A percentile compares a stretch with the other conserved stretches of the same genome.
These are phyloP conservation scores for Entomortierella chlamydospora DNA, from an alignment of 192 early-diverging fungal species.

Conservation along the genomic window DNA sequence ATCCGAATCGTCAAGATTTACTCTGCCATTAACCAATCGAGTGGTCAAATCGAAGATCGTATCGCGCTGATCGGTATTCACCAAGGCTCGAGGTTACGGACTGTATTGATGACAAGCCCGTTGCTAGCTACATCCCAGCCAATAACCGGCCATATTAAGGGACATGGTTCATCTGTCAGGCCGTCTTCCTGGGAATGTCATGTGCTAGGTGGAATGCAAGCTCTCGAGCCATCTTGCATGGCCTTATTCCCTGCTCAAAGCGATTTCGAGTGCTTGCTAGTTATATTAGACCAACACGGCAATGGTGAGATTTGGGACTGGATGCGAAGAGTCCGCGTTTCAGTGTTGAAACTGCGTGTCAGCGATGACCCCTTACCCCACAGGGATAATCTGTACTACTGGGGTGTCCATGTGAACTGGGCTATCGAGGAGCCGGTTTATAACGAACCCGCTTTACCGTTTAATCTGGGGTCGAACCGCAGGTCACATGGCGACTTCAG, in stretches of 20 bases:
- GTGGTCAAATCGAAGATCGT: background rate
- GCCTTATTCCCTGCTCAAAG: slow-evolving; percentile 29
- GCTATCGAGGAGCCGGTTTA: slow-evolving; percentile 16
- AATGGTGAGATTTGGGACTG: slow-evolving; percentile 42
- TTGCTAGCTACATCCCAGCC: slow-evolving; percentile 7
- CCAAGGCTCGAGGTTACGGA: slow-evolving; percentile 1
- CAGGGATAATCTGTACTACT: slow-evolving; percentile 18
- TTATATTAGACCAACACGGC: slow-evolving; percentile 7
- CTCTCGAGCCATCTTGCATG: slow-evolving; percentile 22
- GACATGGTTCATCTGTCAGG: background rate
- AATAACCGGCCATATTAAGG: background rate
- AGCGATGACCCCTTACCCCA: background rate
- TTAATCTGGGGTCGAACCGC: background rate
- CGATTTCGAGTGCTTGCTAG: slow-evolving; percentile 28
- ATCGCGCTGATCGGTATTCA: slow-evolving; percentile 35
- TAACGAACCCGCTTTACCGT: background rate
- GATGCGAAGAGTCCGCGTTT: background rate
- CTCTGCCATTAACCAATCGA: background rate
- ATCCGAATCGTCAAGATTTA: slow-evolving; percentile 24
- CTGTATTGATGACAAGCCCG: slow-evolving; percentile 23
- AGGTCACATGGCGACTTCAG: slow-evolving; percentile 19
- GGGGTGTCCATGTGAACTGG: slow-evolving; percentile 34
- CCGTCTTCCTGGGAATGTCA: slow-evolving; percentile 1
- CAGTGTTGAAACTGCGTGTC: background rate
- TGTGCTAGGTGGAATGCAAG: background rate